Evolutionary conservation across 2,329 filamentous ascomycete species (phyloP), one percentile per base, ranked within the genome.

Genomic region (Ophiocordyceps robertsii): DNA sequence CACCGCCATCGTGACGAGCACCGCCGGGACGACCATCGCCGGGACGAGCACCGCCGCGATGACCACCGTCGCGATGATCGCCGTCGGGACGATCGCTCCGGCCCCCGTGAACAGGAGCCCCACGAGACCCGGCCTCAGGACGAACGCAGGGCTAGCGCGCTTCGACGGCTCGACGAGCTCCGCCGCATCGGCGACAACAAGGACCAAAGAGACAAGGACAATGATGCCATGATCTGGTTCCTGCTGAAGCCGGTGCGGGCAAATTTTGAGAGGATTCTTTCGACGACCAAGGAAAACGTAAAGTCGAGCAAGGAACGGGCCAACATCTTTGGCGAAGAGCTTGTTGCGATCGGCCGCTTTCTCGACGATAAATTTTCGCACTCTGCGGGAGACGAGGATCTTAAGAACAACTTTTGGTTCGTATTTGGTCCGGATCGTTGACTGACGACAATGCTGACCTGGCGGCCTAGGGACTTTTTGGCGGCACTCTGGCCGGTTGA

Each of bases 321-420:
- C 19, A 70, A 67, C 52, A 70, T 79, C 37, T 73, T 82, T 53
- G 79, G 78, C 51, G 63, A 66, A 27, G 73, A 80, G 53, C 61
- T 82, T 32, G 65, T 79, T 36, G 68, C 68, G 5, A 77, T 82
- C 56, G 79, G 79, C 42, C 71, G 73, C 43, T 80, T 79, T 51
- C 72, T 82, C 47, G 70, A 73, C 40, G 63, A 62, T 46, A 60
- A 58, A 44, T 51, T 66, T 29, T 59, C 68, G 30, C 65, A 65
- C 41, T 65, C 67, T 29, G 54, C 58, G 40, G 58, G 61, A 11
- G 58, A 64, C 31, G 58, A 62, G 38, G 59, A 60, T 46, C 55
- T 72, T 35, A 68, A 72, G 50, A 65, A 66, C 39, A 67, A 68
- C 40, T 64, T 73, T 43, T 75, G 70, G 70, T 73, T 59, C 58